A percentile compares a stretch with the other conserved stretches of the same genome.
Conservation (phyloP, 1,139 yeast species). For the Barnettozyma hawaiiensis region DNA sequence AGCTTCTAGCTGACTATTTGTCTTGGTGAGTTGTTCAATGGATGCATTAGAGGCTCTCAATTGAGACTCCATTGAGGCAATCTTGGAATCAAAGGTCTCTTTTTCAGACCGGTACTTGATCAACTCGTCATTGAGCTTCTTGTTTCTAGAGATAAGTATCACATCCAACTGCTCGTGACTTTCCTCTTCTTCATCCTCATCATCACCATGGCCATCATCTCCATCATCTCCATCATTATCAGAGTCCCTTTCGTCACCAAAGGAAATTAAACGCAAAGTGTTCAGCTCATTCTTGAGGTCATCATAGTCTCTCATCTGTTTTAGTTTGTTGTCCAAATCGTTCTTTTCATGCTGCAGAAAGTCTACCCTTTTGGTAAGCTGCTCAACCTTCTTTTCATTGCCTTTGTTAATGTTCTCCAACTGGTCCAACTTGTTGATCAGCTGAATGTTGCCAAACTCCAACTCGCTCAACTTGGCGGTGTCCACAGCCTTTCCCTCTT, state of each 20-base stretch:
- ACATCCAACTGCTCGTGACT: conserved; percentile 35
- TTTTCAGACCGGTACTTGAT: conserved; percentile 30
- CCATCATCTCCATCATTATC: too few species aligned
- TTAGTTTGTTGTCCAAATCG: conserved; percentile 40
- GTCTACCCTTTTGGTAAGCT: conserved; percentile 33
- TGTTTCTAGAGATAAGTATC: conserved; percentile 34
- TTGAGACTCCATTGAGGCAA: conserved; percentile 19
- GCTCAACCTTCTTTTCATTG: conserved; percentile 33
- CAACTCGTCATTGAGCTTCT: conserved; percentile 36
- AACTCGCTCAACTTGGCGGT: conserved; percentile 44
- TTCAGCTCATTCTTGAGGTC: conserved; percentile 71
- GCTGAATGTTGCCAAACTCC: conserved; percentile 60
- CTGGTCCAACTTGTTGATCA: conserved; percentile 60
- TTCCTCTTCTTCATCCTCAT: too few species aligned
- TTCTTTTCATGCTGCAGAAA: conserved; percentile 40
- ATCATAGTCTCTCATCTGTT: conserved; percentile 58
- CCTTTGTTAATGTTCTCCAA: conserved; percentile 43
- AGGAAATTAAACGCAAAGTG: conserved; percentile 68
- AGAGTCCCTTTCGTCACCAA: conserved; percentile 41
- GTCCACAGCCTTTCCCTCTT: conserved; percentile 24
- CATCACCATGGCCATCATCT: too few species aligned
- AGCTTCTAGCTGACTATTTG: conserved; percentile 61
- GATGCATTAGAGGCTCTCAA: conserved; percentile 31
- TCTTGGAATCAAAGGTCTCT: conserved; percentile 24
- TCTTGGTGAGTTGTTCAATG: conserved; percentile 37